Percentiles rank a stretch among this genome's conserved stretches.
Evolutionary conservation across 768 basidiomycete genomes (phyloP).

Genomic region (Leccinum fibrillosum): DNA sequence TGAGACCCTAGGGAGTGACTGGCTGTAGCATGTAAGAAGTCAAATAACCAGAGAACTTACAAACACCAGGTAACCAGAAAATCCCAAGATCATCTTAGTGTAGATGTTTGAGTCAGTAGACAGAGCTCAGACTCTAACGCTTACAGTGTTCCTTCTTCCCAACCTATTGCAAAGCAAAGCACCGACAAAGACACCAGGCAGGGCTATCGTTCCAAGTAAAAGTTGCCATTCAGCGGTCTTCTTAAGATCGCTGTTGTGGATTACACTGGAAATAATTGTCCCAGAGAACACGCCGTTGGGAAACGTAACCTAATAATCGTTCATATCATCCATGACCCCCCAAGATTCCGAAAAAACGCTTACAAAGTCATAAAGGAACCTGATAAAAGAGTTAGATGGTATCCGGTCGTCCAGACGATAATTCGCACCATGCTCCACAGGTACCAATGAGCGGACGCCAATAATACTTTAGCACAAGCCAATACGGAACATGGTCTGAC

Average conservation of each 20-base stretch:
- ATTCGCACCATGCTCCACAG: slow-evolving; percentile 60
- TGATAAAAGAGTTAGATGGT: slow-evolving; percentile 20
- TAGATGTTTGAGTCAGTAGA: slow-evolving; percentile 3
- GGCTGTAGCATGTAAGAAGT: not conserved
- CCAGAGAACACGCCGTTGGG: slow-evolving; percentile 71
- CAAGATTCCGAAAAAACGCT: not conserved
- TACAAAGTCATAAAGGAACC: slow-evolving; percentile 73
- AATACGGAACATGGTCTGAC: slow-evolving; percentile 57
- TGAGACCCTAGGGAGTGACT: slow-evolving; percentile 37
- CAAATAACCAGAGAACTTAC: slow-evolving; percentile 28
- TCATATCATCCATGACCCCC: not conserved
- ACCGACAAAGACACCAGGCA: slow-evolving; percentile 59
- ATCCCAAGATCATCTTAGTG: slow-evolving; percentile 61
- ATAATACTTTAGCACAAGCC: slow-evolving; percentile 56
- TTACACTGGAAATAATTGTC: slow-evolving; percentile 65
- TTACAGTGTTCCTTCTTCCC: slow-evolving; percentile 56
- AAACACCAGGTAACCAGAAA: slow-evolving; percentile 65
- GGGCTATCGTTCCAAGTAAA: slow-evolving; percentile 55
- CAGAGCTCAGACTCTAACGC: slow-evolving; percentile 12
- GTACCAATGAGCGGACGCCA: slow-evolving; percentile 71
- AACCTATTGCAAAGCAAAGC: slow-evolving; percentile 49
- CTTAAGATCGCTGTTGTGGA: slow-evolving; percentile 52
- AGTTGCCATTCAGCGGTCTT: slow-evolving; percentile 67
- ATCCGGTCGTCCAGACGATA: not conserved
- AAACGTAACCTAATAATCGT: slow-evolving; percentile 51